Base-by-base conservation (phyloP, 805 yeast genomes). In the Blastobotrys americana region DNA sequence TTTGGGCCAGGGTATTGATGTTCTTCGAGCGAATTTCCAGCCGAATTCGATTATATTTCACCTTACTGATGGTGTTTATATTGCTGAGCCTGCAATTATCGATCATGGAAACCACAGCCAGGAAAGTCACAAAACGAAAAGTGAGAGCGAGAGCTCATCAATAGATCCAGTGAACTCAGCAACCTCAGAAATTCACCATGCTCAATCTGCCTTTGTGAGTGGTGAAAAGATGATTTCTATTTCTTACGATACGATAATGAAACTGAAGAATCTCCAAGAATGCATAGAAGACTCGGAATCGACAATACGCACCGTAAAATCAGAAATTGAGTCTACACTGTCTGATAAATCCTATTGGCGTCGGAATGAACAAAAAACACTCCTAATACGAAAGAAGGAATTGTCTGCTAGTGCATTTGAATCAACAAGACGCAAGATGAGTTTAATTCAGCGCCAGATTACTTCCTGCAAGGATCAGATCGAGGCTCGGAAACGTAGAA, bases 241-340 rank as follows among this genome's bases (percentile, higher is more conserved):
- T 10, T 48, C 55, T 3, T 63, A 49, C 47, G 57, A 63, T 22
- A 44, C 45, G 16, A 49, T 63, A 1, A 55, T 58, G 44, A 60
- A 58, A 23, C 41, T 63, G 5, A 50, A 56, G 47, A 55, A 58
- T 8, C 49, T 63, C 5, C 56, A 61, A 44, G 53, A 53, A 17
- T 56, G 63, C 23, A 48, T 57, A 1, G 52, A 48, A 18, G 67
- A 63, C 43, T 53, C 60, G 37, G 52, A 50, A 37, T 41, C 27
- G 28, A 53, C 63, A 2, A 51, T 52, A 1, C 23, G 18, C 4
- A 33, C 37, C 9, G 46, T 60, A 19, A 18, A 39, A 9, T 25
- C n/a, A 5, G 47, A 52, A 15, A 48, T 57, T n/a, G 47, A 52
- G 43, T 5, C 20, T 19, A 13, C 44, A 21, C 40, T 60, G 5